Conservation (phyloP, 2,329 filamentous ascomycete species). For the Aspergillus oerlinghausenensis region DNA sequence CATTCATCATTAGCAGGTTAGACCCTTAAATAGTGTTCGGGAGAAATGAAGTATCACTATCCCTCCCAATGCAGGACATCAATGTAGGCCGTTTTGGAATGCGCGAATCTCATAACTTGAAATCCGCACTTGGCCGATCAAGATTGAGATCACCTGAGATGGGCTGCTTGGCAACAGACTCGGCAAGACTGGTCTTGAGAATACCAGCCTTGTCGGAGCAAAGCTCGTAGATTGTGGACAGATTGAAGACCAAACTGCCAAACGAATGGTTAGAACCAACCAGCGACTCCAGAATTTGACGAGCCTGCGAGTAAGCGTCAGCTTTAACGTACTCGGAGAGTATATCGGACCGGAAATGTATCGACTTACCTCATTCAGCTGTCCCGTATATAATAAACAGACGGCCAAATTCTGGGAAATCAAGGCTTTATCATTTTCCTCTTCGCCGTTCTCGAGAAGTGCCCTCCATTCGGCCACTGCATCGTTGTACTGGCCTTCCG, state of each 20-base stretch:
- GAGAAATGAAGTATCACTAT: neutral
- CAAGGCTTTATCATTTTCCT: slow-evolving; percentile 58
- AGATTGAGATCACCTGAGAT: slow-evolving; percentile 55
- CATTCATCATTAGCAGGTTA: neutral
- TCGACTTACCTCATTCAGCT: slow-evolving; percentile 61
- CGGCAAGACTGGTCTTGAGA: slow-evolving; percentile 67
- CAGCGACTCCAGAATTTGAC: slow-evolving; percentile 61
- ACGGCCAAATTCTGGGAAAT: slow-evolving; percentile 78
- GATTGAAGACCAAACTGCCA: slow-evolving; percentile 78
- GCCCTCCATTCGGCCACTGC: slow-evolving; percentile 60
- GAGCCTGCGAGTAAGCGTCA: slow-evolving; percentile 48
- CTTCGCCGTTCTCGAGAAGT: slow-evolving; percentile 45
- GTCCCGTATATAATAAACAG: slow-evolving; percentile 74
- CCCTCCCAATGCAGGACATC: neutral
- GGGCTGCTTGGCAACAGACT: slow-evolving; percentile 60
- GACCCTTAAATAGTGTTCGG: slow-evolving; percentile 9
- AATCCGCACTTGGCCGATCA: slow-evolving; percentile 68
- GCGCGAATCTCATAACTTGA: slow-evolving; percentile 58
- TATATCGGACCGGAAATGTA: neutral
- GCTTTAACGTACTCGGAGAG: neutral
- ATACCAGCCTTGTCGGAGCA: slow-evolving; percentile 71
- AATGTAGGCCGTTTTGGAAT: neutral
- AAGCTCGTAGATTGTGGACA: slow-evolving; percentile 87
- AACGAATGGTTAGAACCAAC: slow-evolving; percentile 63
- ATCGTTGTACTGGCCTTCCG: slow-evolving; percentile 65